Evolutionary conservation across 2,329 filamentous ascomycete species (phyloP).

Genomic region (Beauveria sp.): DNA sequence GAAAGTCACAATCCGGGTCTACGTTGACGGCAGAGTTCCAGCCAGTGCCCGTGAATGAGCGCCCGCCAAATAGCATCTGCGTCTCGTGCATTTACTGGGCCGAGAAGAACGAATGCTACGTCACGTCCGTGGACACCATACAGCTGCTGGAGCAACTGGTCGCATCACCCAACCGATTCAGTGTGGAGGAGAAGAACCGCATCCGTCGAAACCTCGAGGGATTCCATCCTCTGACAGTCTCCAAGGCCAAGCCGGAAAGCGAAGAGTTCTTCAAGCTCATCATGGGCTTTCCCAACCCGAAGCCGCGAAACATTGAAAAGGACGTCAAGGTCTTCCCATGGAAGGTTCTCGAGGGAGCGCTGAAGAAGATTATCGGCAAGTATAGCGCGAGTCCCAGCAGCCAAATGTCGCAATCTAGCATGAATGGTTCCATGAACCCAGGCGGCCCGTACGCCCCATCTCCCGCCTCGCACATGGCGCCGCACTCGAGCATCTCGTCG

Average conservation of each 20-base stretch:
- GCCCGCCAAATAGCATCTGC: constrained; percentile 77
- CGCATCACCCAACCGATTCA: constrained; percentile 67
- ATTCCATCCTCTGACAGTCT: constrained; percentile 86
- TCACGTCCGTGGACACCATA: constrained; percentile 96
- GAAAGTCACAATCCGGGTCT: constrained; percentile 71
- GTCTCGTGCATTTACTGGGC: constrained; percentile 98
- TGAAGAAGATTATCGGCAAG: constrained; percentile 99
- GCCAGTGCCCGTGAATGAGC: constrained; percentile 69
- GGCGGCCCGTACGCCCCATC: constrained; percentile 35
- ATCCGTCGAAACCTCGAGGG: constrained; percentile 94
- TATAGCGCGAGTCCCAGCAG: constrained; percentile 54
- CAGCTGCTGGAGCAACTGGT: constrained; percentile 89
- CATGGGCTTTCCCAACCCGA: constrained; percentile 93
- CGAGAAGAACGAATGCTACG: constrained; percentile 82
- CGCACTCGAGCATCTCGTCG: constrained; percentile 22
- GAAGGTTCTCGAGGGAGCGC: constrained; percentile 77
- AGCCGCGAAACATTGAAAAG: constrained; percentile 97
- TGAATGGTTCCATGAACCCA: constrained; percentile 33
- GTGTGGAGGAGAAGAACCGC: constrained; percentile 96
- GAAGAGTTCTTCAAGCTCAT: constrained; percentile 99
- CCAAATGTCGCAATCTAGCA: constrained; percentile 29
- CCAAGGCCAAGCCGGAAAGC: constrained; percentile 84
- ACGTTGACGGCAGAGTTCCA: constrained; percentile 76
- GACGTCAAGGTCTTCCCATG: constrained; percentile 98
- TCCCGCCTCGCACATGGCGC: constrained; percentile 27